These are phyloP conservation scores for Cryptococcus deneoformans DNA, from an alignment of 1,284 basidiomycete species.

Conservation along the genomic window DNA sequence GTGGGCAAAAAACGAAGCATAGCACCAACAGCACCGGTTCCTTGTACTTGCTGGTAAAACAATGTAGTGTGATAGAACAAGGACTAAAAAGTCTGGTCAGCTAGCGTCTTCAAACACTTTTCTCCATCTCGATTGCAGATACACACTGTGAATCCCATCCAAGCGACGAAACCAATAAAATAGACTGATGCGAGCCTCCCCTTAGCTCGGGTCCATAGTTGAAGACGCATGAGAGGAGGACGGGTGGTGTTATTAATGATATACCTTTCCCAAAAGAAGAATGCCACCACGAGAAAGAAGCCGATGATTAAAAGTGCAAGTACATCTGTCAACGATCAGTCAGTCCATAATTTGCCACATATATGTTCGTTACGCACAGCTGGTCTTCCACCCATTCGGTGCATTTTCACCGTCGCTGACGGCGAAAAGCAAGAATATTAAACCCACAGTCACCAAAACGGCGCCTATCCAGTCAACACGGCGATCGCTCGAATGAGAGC, in stretches of 20 bases:
- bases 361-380: conserved; percentile 56
- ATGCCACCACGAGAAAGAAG: conserved; percentile 58
- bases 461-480: conserved; percentile 83
- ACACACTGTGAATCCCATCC: conserved; percentile 58
- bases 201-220: conserved; percentile 65
- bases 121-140: background rate
- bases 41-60: conserved; percentile 43
- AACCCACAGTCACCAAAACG: conserved; percentile 65
- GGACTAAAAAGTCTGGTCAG: conserved; percentile 12
- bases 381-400: conserved; percentile 67
- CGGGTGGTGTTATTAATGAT: conserved; percentile 51
- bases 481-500: conserved; percentile 49
- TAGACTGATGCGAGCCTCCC: conserved; percentile 66
- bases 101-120: no score
- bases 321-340: conserved; percentile 52
- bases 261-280: conserved; percentile 58
- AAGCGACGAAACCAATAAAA: conserved; percentile 65
- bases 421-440: conserved; percentile 72
- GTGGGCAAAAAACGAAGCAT: conserved; percentile 73
- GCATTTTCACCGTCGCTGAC: conserved; percentile 71
- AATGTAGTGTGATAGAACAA: conserved; percentile 41
- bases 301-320: conserved; percentile 62
- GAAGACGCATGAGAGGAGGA: conserved; percentile 68
- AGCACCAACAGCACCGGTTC: conserved; percentile 55
- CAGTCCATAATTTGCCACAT: conserved; percentile 33